Base-by-base conservation (phyloP, 306 rosid genomes). In the Dryas drummondii region DNA sequence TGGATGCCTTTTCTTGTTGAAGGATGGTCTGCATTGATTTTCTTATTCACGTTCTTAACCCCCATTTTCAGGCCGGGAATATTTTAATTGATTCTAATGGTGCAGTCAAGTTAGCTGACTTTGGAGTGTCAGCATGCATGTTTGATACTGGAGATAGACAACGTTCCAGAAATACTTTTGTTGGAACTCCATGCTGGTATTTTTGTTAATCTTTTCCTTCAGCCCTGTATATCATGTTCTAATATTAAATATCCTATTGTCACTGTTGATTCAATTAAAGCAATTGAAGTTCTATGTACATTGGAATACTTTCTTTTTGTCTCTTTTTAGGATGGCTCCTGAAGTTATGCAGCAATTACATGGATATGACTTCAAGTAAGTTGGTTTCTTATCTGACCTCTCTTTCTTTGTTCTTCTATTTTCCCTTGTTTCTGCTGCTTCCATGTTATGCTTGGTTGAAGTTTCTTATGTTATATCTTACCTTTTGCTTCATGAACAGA, bases 171-270 rank as follows among this genome's bases (percentile, higher is more conserved):
- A 91, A 94, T 79, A 91, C 98, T 81, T 91, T 94, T 87, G 98
- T 94, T 76, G 98, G 98, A 80, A 94, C 98, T 79, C 98, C 98
- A 64, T 94, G 98, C 93, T 94, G 98, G 98, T 94, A 88, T 47
- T 32, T 67, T 65, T 83, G 27, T 45, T 48, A 70, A 27, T 70
- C 45, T 53, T 76, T 40, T 78, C 56, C 77, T 47, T 79, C 19
- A 50, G 56, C 71, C 64, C 54, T 79, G 44, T 64, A 10, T 45
- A 54, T 54, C 68, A 12, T 16, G 40, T 7, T 26, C 57, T 26
- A n/a, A 60, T 70, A 59, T 46, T n/a, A 13, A 50, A 55, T 51
- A 61, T 41, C 32, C 19, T 66, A 46, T 53, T 42, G 54, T 51
- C 73, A 62, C 57, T 72, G 49, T 78, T 59, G 32, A 57, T 52